Percentiles rank a stretch among this genome's conserved stretches.
Evolutionary conservation across 495 filamentous ascomycete species (phyloP).

Genomic region (Oidiodendron maius): DNA sequence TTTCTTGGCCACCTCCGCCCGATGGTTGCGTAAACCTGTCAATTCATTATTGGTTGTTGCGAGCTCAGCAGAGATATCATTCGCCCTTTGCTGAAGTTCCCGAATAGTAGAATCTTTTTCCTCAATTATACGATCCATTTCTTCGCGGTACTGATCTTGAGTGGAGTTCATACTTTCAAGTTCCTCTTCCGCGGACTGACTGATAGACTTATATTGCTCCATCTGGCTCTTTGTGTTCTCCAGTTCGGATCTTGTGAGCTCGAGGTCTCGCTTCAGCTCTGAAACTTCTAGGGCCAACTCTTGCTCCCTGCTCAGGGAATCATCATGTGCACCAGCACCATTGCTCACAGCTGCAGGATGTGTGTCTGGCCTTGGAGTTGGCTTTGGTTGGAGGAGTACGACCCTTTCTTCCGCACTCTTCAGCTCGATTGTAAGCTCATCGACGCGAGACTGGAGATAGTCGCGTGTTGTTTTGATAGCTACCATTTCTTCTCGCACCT

Average conservation of each 20-base stretch:
- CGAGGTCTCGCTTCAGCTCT: conserved; percentile 76
- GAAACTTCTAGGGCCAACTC: conserved; percentile 76
- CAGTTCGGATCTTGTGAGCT: conserved; percentile 67
- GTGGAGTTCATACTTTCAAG: conserved; percentile 71
- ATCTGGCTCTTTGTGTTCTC: conserved; percentile 71
- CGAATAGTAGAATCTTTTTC: conserved; percentile 71
- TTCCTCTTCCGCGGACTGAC: conserved; percentile 82
- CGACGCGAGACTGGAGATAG: conserved; percentile 77
- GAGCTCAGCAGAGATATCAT: conserved; percentile 78
- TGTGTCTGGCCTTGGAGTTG: conserved; percentile 49
- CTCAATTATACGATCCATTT: conserved; percentile 66
- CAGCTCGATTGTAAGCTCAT: conserved; percentile 83
- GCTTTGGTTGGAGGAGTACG: conserved; percentile 68
- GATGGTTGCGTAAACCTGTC: conserved; percentile 66
- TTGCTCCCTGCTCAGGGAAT: conserved; percentile 66
- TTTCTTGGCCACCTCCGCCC: conserved; percentile 64
- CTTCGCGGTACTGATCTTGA: conserved; percentile 77
- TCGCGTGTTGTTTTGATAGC: conserved; percentile 80
- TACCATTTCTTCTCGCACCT: conserved; percentile 75
- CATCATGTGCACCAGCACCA: conserved; percentile 36
- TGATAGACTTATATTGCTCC: conserved; percentile 86
- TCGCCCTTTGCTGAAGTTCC: conserved; percentile 72
- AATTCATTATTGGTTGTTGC: conserved; percentile 73
- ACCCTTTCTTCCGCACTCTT: conserved; percentile 81
- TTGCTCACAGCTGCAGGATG: conserved; percentile 16